Percentiles rank a stretch among this genome's conserved stretches.
Evolutionary conservation across 1,284 basidiomycete genomes (phyloP).

Genomic region (Apiotrichum laibachii): DNA sequence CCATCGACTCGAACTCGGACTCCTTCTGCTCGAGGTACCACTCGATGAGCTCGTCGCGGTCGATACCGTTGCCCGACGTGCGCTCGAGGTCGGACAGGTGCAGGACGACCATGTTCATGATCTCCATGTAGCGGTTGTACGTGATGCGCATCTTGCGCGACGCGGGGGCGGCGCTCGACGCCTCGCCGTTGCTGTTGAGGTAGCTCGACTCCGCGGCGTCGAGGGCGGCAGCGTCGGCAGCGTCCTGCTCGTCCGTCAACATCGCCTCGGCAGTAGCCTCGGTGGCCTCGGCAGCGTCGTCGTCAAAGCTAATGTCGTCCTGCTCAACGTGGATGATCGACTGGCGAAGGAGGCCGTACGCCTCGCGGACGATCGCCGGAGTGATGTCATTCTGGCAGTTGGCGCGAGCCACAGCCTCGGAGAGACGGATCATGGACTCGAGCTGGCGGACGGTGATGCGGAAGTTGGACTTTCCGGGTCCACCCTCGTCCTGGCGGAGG

Average conservation of each 20-base stretch:
- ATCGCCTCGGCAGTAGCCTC: constrained; percentile 55
- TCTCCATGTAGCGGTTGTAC: constrained; percentile 85
- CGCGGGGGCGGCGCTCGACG: constrained; percentile 31
- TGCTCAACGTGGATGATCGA: constrained; percentile 99
- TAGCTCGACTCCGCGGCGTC: constrained; percentile 48
- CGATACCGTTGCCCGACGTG: constrained; percentile 71
- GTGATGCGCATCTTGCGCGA: constrained; percentile 80
- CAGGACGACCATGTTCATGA: constrained; percentile 74
- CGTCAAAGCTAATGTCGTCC: constrained; percentile 97
- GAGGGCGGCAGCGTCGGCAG: constrained; percentile 59
- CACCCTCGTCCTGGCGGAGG: constrained; percentile 87
- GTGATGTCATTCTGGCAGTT: constrained; percentile 93
- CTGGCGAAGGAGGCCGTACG: constrained; percentile 86
- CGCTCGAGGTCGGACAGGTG: constrained; percentile 77
- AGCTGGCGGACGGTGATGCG: constrained; percentile 97
- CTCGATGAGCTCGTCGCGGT: constrained; percentile 85
- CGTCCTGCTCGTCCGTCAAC: constrained; percentile 60
- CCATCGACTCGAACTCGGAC: constrained; percentile 73
- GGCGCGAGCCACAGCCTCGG: constrained; percentile 94
- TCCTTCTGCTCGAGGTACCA: constrained; percentile 95
- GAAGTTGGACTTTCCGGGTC: constrained; percentile 84
- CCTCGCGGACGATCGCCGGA: constrained; percentile 91
- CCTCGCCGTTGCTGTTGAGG: constrained; percentile 35
- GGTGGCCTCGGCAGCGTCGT: constrained; percentile 64
- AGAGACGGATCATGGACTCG: constrained; percentile 96